Base-by-base conservation (phyloP, 169 alveolate genomes). In the Eimeria praecox region DNA sequence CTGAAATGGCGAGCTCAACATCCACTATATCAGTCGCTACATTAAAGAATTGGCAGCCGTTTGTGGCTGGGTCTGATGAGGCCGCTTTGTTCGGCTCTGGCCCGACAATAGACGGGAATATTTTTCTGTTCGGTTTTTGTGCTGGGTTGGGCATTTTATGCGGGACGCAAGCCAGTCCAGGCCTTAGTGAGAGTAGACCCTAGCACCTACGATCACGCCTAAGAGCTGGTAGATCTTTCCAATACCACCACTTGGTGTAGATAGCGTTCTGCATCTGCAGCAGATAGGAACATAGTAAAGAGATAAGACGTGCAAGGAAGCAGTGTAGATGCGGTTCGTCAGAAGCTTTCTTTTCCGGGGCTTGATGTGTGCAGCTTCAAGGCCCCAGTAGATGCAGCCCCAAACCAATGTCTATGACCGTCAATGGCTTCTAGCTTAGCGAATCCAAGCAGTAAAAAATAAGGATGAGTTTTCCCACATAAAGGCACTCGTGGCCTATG, bases 311-410 rank as follows among this genome's bases (percentile, higher is more conserved):
- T n/a, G 42, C 42, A n/a, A 42, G 42, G 8, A 27, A n/a, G 38
- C 9, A 1, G 22, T 22, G 77, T 10, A 0, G 42, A 27, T 66
- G 77, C 20, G 6, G 40, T n/a, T n/a, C 42, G 46, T 14, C 14
- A 35, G 52, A 69, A 9, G 46, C 46, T n/a, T n/a, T 42, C 33
- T 38, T 24, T 16, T 73, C 3, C 20, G 54, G 85, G 85, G 85
- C 85, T 75, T 38, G 49, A 27, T 20, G 40, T 30, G 85, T 38
- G 49, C 85, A 75, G 56, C 49, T 40, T 38, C 22, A 75, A 33
- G 40, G 85, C 56, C 85, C 85, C 85, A 75, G 85, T 75, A 75
- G 85, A 75, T 75, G 85, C 85, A 75, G 85, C 85, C 85, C 85
- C 85, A 75, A 38, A 24, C 52, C 49, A 20, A 27, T 42, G 30